Conservation (phyloP, 2,329 filamentous ascomycete genomes). For the Didymellaceae sp. region DNA sequence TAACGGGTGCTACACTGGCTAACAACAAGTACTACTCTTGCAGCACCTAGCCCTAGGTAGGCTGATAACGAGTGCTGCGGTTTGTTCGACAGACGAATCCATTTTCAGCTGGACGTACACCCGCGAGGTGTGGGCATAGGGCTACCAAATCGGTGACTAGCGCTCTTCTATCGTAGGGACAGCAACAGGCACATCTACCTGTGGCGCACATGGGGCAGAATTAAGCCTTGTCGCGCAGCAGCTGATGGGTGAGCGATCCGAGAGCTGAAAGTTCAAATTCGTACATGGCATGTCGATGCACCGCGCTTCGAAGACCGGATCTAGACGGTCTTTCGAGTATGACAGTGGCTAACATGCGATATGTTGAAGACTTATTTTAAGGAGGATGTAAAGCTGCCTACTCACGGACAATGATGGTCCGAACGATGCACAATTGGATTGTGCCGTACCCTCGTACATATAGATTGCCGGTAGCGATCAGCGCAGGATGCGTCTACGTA, state of each 20-base stretch:
- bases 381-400: too few relatives aligned
- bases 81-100: background rate
- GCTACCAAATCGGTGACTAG: conserved; percentile 3
- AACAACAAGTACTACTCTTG: conserved; percentile 3
- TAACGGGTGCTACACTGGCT: conserved; percentile 4
- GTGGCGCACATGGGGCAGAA: conserved; percentile 1
- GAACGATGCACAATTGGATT: too few relatives aligned
- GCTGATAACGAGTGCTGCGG: conserved; percentile 4
- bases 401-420: too few relatives aligned
- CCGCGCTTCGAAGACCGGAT: background rate
- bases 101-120: conserved; percentile 1
- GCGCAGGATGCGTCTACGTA: too few relatives aligned
- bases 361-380: too few relatives aligned
- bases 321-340: background rate
- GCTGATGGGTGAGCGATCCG: conserved; percentile 4
- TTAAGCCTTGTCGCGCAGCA: conserved; percentile 9
- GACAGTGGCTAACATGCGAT: conserved; percentile 1
- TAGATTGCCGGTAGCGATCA: too few relatives aligned
- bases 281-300: conserved; percentile 1
- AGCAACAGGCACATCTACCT: background rate
- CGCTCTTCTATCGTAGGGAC: background rate
- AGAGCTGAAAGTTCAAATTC: conserved; percentile 1
- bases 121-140: background rate
- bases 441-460: too few relatives aligned
- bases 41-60: conserved; percentile 5